A percentile compares a stretch with the other conserved stretches of the same genome.
Conservation (phyloP, 1,139 yeast genomes). For the Scheffersomyces cryptocercus region DNA sequence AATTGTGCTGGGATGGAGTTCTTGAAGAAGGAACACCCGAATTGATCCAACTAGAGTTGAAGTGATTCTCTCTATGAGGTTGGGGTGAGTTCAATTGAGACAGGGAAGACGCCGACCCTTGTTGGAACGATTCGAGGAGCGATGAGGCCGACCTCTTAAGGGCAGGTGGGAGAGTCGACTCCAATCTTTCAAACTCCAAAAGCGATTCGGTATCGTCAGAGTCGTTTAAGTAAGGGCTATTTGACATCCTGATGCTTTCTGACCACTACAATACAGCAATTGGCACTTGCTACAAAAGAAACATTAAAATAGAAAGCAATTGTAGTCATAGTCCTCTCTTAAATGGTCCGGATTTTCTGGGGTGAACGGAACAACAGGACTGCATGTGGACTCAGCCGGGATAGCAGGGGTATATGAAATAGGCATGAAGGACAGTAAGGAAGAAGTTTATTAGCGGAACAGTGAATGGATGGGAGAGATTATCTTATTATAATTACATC, state of each 20-base stretch:
- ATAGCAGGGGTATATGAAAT: no score
- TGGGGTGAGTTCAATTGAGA: constrained; percentile 3
- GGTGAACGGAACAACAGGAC: no score
- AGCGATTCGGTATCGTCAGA: constrained; percentile 25
- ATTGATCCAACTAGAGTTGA: constrained; percentile 13
- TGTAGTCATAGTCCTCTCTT: no score
- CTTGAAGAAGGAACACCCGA: constrained; percentile 24
- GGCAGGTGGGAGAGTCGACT: constrained; percentile 46
- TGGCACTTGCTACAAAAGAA: no score
- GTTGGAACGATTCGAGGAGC: constrained; percentile 32
- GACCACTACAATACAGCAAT: no score
- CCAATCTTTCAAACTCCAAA: constrained; percentile 45
- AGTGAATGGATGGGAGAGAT: no score
- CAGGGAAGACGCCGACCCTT: neutral
- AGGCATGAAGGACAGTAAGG: no score
- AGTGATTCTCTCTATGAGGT: constrained; percentile 14
- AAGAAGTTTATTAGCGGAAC: no score
- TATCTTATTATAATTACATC: no score
- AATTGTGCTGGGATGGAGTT: constrained; percentile 12
- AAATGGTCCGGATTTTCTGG: no score
- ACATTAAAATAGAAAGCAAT: no score
- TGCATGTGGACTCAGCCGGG: no score
- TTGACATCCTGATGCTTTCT: neutral
- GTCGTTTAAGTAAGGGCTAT: constrained; percentile 6
- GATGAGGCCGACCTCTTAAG: constrained; percentile 45